Conservation (phyloP, 345 rosid genomes). For the Aquilaria yunnanensis region DNA sequence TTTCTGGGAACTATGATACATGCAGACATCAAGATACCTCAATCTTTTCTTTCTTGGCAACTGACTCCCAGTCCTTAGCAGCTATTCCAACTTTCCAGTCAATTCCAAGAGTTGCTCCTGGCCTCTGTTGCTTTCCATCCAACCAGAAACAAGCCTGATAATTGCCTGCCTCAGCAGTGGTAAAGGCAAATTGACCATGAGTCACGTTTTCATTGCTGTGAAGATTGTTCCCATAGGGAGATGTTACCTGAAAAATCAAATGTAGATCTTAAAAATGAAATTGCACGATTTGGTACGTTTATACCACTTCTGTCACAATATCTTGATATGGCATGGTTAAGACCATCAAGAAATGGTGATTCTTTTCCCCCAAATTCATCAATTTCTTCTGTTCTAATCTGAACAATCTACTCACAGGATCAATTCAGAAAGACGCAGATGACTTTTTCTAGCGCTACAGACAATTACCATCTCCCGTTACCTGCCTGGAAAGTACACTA, state of each 20-base stretch:
- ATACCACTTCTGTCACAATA: too few relatives aligned
- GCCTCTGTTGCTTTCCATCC: slow-evolving; percentile 28
- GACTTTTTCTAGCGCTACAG: too few relatives aligned
- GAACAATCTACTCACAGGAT: too few relatives aligned
- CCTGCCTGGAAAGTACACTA: too few relatives aligned
- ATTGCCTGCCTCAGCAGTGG: slow-evolving; percentile 65
- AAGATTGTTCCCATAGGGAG: slow-evolving; percentile 70
- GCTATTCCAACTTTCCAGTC: slow-evolving; percentile 93
- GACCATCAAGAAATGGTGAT: too few relatives aligned
- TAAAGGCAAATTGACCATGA: slow-evolving; percentile 69
- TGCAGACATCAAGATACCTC: slow-evolving; percentile 36
- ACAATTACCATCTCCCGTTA: too few relatives aligned
- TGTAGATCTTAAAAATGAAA: too few relatives aligned
- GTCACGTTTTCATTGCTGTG: slow-evolving; percentile 56
- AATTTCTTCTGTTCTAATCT: too few relatives aligned
- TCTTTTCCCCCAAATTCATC: too few relatives aligned
- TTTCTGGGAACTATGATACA: not conserved
- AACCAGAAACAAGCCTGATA: slow-evolving; percentile 74
- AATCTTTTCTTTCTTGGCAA: slow-evolving; percentile 85
- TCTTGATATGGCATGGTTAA: too few relatives aligned
- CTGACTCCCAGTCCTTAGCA: slow-evolving; percentile 96
- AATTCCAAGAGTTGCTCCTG: slow-evolving; percentile 46
- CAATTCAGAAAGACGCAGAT: too few relatives aligned
- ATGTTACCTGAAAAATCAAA: slow-evolving; percentile 50
- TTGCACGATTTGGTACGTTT: too few relatives aligned